These are phyloP conservation scores for Backusella macrospora DNA, from an alignment of 192 early-diverging fungal species.

Conservation along the genomic window DNA sequence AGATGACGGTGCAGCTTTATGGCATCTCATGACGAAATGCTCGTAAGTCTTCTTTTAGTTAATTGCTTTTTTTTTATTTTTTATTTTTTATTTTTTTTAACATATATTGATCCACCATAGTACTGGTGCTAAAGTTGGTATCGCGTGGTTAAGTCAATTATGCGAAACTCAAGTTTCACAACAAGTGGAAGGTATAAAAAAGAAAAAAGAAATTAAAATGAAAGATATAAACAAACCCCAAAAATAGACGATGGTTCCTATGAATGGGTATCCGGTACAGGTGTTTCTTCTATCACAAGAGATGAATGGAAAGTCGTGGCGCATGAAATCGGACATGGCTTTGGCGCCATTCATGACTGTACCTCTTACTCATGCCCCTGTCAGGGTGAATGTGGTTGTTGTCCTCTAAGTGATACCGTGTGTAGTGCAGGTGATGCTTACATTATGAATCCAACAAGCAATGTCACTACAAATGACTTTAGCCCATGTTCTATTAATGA, in stretches of 20 bases:
- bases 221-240: not conserved
- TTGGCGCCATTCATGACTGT: slow-evolving; percentile 93
- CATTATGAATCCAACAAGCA: slow-evolving; percentile 80
- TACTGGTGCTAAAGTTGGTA: slow-evolving; percentile 79
- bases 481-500: slow-evolving; percentile 65
- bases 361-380: slow-evolving; percentile 64
- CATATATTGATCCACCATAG: no score
- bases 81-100: no score
- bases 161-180: slow-evolving; percentile 65
- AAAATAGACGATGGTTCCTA: slow-evolving; percentile 35
- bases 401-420: slow-evolving; percentile 68
- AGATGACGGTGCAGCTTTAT: slow-evolving; percentile 78
- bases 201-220: not conserved
- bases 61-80: not conserved
- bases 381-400: slow-evolving; percentile 52
- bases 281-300: slow-evolving; percentile 77
- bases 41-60: slow-evolving; percentile 42
- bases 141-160: slow-evolving; percentile 84
- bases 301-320: slow-evolving; percentile 95
- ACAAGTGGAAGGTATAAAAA: slow-evolving; percentile 45
- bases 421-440: slow-evolving; percentile 68
- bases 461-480: slow-evolving; percentile 64
- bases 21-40: slow-evolving; percentile 92
- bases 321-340: slow-evolving; percentile 91
- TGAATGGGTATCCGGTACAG: slow-evolving; percentile 76